Percentiles rank a stretch among this genome's conserved stretches.
Evolutionary conservation across 2,329 filamentous ascomycete genomes (phyloP).

Genomic region (Orbilia javanica): DNA sequence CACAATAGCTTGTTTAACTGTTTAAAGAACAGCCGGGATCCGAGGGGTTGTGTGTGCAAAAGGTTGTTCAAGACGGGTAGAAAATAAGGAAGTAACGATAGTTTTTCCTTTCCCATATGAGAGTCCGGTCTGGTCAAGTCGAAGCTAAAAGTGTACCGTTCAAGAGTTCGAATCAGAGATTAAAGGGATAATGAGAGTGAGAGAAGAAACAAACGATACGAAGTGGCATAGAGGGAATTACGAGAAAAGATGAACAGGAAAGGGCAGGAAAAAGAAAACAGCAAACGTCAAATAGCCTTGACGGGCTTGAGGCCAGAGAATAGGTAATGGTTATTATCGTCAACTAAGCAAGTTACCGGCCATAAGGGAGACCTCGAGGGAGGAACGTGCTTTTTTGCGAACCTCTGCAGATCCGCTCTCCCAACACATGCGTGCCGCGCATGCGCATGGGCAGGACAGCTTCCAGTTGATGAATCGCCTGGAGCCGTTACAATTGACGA

Average conservation of each 20-base stretch:
- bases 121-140: neutral
- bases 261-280: conserved; percentile 43
- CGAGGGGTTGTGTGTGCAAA: conserved; percentile 7
- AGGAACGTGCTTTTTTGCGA: conserved; percentile 59
- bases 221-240: conserved; percentile 53
- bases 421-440: conserved; percentile 32
- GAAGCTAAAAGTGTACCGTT: neutral
- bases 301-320: conserved; percentile 50
- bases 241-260: conserved; percentile 35
- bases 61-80: neutral
- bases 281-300: conserved; percentile 58
- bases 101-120: conserved; percentile 13
- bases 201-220: conserved; percentile 44
- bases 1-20: conserved; percentile 27
- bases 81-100: conserved; percentile 8
- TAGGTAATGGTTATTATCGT: conserved; percentile 47
- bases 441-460: conserved; percentile 32
- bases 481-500: neutral
- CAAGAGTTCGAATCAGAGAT: conserved; percentile 28
- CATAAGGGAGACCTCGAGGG: conserved; percentile 30
- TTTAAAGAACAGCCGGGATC: conserved; percentile 26
- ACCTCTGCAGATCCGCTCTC: conserved; percentile 44
- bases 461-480: conserved; percentile 34
- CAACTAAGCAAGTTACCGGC: conserved; percentile 27
- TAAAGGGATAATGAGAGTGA: conserved; percentile 49